Base-by-base conservation (phyloP, 2,329 filamentous ascomycete species). In the Colletotrichum limetticola region DNA sequence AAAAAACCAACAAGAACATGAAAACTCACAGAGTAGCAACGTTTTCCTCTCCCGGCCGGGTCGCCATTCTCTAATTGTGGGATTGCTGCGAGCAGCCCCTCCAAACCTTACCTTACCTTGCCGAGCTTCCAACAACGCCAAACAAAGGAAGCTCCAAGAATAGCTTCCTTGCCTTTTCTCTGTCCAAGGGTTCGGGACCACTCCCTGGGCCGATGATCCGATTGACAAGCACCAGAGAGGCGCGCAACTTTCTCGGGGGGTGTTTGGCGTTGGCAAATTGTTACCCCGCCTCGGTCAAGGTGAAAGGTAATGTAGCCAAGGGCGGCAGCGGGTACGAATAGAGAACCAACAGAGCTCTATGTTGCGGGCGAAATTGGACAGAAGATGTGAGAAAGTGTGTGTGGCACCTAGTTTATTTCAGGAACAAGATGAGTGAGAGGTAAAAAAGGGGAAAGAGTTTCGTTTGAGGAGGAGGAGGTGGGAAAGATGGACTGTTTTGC, bases 21-120 rank as follows among this genome's bases (percentile, higher is more conserved):
- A 35, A n/a, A 75, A 82, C 86, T 83, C 77, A 88, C 86, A 88
- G 82, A 32, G 86, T 87, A 58, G 85, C 86, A 66, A 86, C 85
- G 72, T 86, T 85, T 77, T 88, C 87, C 80, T 88, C 86, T 64
- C 86, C 87, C 52, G 83, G 83, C 74, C 82, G 80, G 35, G 82
- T 80, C 60, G 86, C 85, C 86, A 88, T 88, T 6, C 37, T 42
- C 14, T 72, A 81, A 64, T 62, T 68, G 22, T 55, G 22, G 61
- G 66, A 22, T 59, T 59, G 11, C 12, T 59, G 11, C 24, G n/a
- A 19, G 14, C 56, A 11, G 16, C n/a, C n/a, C 58, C 32, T 67
- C 53, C 42, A 11, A 42, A 42, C 14, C 14, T 42, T 16, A 37
- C 35, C 35, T 37, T 37, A 46, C 14, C 56, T 56, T 22, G 5